Evolutionary conservation across 2,329 filamentous ascomycete genomes (phyloP).

Genomic region (Chrysoporthe puriensis): DNA sequence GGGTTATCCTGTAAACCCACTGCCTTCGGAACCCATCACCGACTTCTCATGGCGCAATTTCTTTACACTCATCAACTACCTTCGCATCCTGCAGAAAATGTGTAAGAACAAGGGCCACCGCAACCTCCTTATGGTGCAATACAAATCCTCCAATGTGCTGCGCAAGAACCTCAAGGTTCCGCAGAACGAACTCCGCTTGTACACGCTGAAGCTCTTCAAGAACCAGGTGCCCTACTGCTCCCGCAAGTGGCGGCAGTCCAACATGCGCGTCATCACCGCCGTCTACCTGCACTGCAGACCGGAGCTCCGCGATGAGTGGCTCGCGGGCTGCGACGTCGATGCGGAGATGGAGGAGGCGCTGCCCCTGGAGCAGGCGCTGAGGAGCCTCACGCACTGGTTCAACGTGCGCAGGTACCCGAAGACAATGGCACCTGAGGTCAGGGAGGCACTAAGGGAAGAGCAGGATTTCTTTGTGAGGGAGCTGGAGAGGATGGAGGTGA

Average conservation of each 20-base stretch:
- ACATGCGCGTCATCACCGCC: slow-evolving; percentile 98
- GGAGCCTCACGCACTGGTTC: slow-evolving; percentile 92
- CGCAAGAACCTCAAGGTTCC: slow-evolving; percentile 91
- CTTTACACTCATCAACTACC: slow-evolving; percentile 91
- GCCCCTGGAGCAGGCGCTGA: slow-evolving; percentile 86
- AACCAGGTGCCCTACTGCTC: slow-evolving; percentile 98
- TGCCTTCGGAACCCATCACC: slow-evolving; percentile 78
- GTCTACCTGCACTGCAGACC: slow-evolving; percentile 93
- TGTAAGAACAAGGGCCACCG: slow-evolving; percentile 95
- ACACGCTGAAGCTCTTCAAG: slow-evolving; percentile 98
- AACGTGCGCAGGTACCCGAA: slow-evolving; percentile 84
- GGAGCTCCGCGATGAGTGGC: slow-evolving; percentile 93
- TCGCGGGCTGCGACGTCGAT: slow-evolving; percentile 88
- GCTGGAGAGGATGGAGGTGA: slow-evolving; percentile 70
- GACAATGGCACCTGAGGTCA: slow-evolving; percentile 65
- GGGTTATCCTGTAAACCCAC: slow-evolving; percentile 74
- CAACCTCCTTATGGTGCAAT: slow-evolving; percentile 89
- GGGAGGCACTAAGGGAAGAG: slow-evolving; percentile 68
- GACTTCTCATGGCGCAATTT: slow-evolving; percentile 93
- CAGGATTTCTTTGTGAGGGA: slow-evolving; percentile 80
- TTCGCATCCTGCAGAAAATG: slow-evolving; percentile 96
- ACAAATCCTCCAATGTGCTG: slow-evolving; percentile 91
- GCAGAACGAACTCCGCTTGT: slow-evolving; percentile 83
- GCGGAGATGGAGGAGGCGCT: slow-evolving; percentile 91
- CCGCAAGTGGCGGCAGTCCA: slow-evolving; percentile 95